Base-by-base conservation (phyloP, 768 basidiomycete genomes). In the Lactarius sanguifluus region DNA sequence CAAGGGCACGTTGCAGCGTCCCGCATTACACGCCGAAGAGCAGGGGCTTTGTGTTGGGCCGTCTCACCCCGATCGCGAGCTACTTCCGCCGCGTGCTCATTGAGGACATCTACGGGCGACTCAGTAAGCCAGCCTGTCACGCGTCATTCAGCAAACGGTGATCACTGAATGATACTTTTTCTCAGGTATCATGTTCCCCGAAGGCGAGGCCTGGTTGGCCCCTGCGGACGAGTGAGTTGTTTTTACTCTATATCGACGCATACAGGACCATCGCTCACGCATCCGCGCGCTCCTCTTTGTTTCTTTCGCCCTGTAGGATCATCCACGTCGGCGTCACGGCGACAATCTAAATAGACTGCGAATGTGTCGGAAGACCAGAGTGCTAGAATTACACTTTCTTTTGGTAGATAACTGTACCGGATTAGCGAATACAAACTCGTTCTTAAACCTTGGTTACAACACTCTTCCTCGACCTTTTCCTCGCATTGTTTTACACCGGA, bases 11-110 rank as follows among this genome's bases (percentile, higher is more conserved):
- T 15, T 32, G 2, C 68, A 87, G 86, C 55, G 80, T 85, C 8
- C 86, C 86, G 1, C 82, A 86, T 72, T 87, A 87, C 65, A 78
- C 84, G 62, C 81, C 87, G 36, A 75, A 80, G 60, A 82, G 84
- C 73, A 79, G 76, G 69, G 68, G 64, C 34, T 34, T 73, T 18
- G 38, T 73, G 13, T 77, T 71, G 36, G 78, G 79, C 3, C 72
- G 72, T 43, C 57, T 80, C 10, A 73, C 77, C 0, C 70, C 73
- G 0, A 45, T 80, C 28, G 66, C 79, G 16, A 81, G 81, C 60
- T 83, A 79, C 76, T n/a, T 83, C 12, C 78, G 88, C 38, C 75
- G 72, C 20, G 75, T 83, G 58, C 76, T 89, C 23, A 82, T 89
- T 40, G 87, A 89, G 71, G 82, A 80, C 18, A 71, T 90, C 1